A percentile compares a stretch with the other conserved stretches of the same genome.
These are phyloP conservation scores for Monilinia fructicola DNA, from an alignment of 2,329 filamentous ascomycete species.

Conservation along the genomic window DNA sequence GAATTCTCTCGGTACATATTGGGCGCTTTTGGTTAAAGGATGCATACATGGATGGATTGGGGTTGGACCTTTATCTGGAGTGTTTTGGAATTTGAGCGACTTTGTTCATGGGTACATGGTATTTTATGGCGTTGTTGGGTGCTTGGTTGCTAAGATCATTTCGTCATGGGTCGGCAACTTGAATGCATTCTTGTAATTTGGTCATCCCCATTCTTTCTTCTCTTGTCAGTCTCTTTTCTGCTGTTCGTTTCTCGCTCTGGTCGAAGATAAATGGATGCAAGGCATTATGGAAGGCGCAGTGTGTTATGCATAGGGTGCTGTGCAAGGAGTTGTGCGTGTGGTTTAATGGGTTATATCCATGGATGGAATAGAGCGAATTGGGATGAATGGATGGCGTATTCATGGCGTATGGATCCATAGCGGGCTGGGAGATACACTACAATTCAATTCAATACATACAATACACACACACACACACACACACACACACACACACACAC, in stretches of 20 bases:
- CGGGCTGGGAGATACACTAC: too few relatives aligned
- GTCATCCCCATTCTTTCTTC: neutral
- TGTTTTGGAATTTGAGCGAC: neutral
- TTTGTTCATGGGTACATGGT: neutral
- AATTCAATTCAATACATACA: too few relatives aligned
- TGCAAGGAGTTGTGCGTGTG: too few relatives aligned
- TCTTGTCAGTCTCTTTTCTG: too few relatives aligned
- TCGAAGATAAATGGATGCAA: neutral
- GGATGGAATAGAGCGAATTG: neutral
- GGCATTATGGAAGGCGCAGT: neutral
- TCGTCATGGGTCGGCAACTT: neutral
- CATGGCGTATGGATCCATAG: too few relatives aligned
- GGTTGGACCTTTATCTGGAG: slow-evolving; percentile 4
- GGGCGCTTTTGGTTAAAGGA: neutral
- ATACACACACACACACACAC: too few relatives aligned
- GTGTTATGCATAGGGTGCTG: too few relatives aligned
- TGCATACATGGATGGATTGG: neutral
- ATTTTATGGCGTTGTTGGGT: neutral
- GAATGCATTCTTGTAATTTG: neutral
- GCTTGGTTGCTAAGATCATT: neutral
- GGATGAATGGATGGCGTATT: neutral
- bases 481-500: too few relatives aligned
- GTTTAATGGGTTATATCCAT: neutral
- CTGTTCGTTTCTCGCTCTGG: too few relatives aligned
- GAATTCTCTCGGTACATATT: neutral